phyloP scores from a whole-genome alignment of 208 protist genomes.

The Leishmania lainsoni region DNA sequence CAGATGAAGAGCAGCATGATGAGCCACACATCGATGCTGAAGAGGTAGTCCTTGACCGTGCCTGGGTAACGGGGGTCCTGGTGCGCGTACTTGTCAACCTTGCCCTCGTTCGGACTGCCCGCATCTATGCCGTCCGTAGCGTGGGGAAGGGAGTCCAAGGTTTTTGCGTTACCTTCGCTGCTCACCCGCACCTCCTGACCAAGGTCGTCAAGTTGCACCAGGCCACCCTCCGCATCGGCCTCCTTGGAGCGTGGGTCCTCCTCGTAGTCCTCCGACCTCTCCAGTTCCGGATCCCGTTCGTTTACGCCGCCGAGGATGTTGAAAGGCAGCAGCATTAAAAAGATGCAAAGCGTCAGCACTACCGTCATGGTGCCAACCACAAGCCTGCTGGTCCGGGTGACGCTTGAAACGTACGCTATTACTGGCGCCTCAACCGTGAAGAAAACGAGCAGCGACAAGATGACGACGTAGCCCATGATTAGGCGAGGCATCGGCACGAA shows the following conservation, averaged over 20 bases:
- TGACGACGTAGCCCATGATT: constrained; percentile 45
- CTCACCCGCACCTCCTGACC: constrained; percentile 15
- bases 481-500: constrained; percentile 56
- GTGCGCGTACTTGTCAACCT: constrained; percentile 10
- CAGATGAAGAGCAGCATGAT: constrained; percentile 58
- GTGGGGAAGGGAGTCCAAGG: neutral
- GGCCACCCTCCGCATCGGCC: neutral
- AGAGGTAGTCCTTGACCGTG: constrained; percentile 43
- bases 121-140: neutral
- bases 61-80: constrained; percentile 66
- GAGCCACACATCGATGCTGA: constrained; percentile 49
- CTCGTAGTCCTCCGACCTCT: constrained; percentile 1
- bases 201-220: neutral
- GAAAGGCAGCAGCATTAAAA: constrained; percentile 54
- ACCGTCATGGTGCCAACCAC: constrained; percentile 45
- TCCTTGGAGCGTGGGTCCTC: neutral
- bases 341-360: constrained; percentile 41
- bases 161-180: neutral
- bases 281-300: constrained; percentile 26
- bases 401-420: constrained; percentile 41
- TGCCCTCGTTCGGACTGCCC: constrained; percentile 5
- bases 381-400: constrained; percentile 30
- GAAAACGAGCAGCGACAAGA: constrained; percentile 51
- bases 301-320: constrained; percentile 52
- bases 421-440: constrained; percentile 59